These are phyloP conservation scores for Phytophthora lateralis DNA, from an alignment of 352 stramenopile species.

Conservation along the genomic window DNA sequence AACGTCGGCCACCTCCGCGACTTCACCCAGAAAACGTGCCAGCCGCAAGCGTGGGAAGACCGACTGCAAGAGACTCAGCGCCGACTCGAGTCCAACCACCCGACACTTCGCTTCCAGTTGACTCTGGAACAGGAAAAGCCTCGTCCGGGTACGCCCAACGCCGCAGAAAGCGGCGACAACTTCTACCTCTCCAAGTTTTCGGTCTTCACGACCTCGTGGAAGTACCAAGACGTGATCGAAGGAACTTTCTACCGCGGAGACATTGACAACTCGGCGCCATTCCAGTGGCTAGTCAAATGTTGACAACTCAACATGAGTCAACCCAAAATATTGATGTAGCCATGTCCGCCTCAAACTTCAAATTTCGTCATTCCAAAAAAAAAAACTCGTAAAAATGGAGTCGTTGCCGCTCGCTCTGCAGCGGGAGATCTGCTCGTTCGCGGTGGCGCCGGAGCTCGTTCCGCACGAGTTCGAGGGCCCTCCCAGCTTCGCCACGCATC, in stretches of 20 bases:
- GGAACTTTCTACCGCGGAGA: conserved; percentile 53
- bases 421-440: conserved; percentile 44
- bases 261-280: conserved; percentile 32
- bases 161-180: conserved; percentile 7
- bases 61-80: conserved; percentile 25
- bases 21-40: conserved; percentile 18
- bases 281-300: conserved; percentile 37
- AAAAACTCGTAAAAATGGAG: conserved; percentile 21
- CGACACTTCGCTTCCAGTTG: conserved; percentile 45
- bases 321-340: conserved; percentile 2
- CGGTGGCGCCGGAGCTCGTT: conserved; percentile 43
- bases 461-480: conserved; percentile 14
- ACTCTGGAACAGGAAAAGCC: conserved; percentile 40
- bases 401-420: conserved; percentile 33
- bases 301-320: conserved; percentile 1
- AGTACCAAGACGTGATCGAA: conserved; percentile 42
- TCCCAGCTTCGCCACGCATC: conserved; percentile 33
- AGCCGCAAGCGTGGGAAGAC: conserved; percentile 33
- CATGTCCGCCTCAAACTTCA: conserved; percentile 4
- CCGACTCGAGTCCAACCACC: conserved; percentile 34
- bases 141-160: conserved; percentile 20
- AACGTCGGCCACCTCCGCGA: conserved; percentile 44
- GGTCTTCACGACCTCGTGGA: conserved; percentile 45
- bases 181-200: conserved; percentile 49
- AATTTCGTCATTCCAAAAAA: neutral